phyloP scores from a whole-genome alignment of 129 eudicot species.

The Escallonia rubra region DNA sequence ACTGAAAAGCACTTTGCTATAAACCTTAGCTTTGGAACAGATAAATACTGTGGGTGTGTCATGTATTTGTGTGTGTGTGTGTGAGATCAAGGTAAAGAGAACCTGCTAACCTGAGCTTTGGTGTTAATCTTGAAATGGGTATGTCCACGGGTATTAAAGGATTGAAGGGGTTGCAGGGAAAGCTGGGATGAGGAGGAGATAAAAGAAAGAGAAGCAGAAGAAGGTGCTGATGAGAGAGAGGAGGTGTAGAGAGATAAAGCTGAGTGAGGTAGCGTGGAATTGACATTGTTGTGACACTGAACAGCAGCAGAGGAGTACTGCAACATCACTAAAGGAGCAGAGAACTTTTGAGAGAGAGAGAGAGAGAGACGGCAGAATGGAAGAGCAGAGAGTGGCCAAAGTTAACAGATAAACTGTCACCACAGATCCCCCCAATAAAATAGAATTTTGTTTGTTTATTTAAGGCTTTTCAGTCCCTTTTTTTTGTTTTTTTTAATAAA shows the following conservation, averaged over 20 bases:
- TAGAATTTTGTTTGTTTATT: no score
- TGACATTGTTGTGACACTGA: conserved; percentile 18
- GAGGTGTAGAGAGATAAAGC: conserved; percentile 17
- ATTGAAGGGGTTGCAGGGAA: conserved; percentile 26
- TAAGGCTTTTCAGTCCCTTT: no score
- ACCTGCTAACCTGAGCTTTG: conserved; percentile 42
- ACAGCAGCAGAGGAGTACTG: conserved; percentile 29
- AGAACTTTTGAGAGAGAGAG: not conserved
- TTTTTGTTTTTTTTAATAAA: no score
- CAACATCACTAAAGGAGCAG: conserved; percentile 40
- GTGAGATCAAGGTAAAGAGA: not conserved
- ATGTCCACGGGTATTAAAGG: conserved; percentile 16
- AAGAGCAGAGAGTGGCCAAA: conserved; percentile 12
- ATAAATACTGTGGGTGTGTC: no score
- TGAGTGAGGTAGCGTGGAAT: conserved; percentile 23
- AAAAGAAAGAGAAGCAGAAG: conserved; percentile 19
- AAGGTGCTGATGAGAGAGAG: conserved; percentile 16
- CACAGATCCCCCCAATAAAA: conserved; percentile 20
- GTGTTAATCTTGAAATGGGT: conserved; percentile 28
- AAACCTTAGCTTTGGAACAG: not conserved
- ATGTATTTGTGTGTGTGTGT: not conserved
- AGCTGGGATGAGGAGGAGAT: conserved; percentile 18
- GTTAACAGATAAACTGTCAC: conserved; percentile 51
- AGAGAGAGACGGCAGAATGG: conserved; percentile 4
- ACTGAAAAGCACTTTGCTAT: not conserved